Percentiles rank a stretch among this genome's conserved stretches.
phyloP scores from a whole-genome alignment of 176 grass and related monocot genomes.

The Oryza officinalis region DNA sequence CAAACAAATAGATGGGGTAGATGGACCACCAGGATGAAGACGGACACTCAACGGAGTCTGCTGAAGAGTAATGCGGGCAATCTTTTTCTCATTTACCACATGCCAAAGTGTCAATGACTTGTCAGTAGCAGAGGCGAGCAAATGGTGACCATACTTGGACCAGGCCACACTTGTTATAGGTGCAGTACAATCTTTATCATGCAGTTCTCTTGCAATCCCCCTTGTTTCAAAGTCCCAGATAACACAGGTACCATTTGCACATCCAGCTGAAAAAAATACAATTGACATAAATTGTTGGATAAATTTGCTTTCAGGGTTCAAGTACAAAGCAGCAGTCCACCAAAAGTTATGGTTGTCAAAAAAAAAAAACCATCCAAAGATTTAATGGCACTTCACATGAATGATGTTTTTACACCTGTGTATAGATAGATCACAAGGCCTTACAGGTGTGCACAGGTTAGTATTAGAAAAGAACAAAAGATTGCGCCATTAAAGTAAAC shows the following conservation, averaged over 20 bases:
- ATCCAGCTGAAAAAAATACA: slow-evolving; percentile 73
- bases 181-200: slow-evolving; percentile 82
- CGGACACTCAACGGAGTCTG: slow-evolving; percentile 86
- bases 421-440: background rate
- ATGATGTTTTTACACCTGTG: slow-evolving; percentile 5
- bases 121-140: slow-evolving; percentile 97
- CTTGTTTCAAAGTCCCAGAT: slow-evolving; percentile 99
- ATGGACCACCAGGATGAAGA: slow-evolving; percentile 72
- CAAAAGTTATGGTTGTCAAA: slow-evolving; percentile 20
- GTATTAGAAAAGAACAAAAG: background rate
- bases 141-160: slow-evolving; percentile 89
- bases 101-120: slow-evolving; percentile 93
- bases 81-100: slow-evolving; percentile 75
- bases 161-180: slow-evolving; percentile 94
- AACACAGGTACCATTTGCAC: slow-evolving; percentile 86
- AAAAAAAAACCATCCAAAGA: background rate
- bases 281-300: background rate
- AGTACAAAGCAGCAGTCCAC: slow-evolving; percentile 1
- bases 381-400: background rate
- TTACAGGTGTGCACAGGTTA: background rate
- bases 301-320: slow-evolving; percentile 5
- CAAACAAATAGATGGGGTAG: slow-evolving; percentile 71
- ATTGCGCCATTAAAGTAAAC: slow-evolving; percentile 10
- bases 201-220: slow-evolving; percentile 84
- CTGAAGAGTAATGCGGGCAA: slow-evolving; percentile 83